phyloP scores from a whole-genome alignment of 257 asterid genomes.

The Cinchona pubescens region DNA sequence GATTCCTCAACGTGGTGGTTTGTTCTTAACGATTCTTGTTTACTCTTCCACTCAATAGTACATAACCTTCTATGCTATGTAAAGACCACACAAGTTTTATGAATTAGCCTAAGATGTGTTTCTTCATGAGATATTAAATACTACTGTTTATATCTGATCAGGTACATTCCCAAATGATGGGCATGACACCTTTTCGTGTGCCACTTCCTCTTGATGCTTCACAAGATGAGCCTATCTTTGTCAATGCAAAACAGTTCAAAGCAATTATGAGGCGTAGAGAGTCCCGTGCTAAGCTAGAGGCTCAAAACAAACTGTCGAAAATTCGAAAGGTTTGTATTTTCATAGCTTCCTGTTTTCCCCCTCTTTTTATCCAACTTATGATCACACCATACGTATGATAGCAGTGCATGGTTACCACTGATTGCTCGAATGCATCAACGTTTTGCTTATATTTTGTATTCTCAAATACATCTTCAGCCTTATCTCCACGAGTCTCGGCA shows the following conservation, averaged over 20 bases:
- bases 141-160: constrained; percentile 16
- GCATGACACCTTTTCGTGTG: constrained; percentile 19
- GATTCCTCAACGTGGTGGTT: constrained; percentile 5
- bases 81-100: not conserved
- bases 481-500: constrained; percentile 42
- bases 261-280: constrained; percentile 40
- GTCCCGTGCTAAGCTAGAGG: constrained; percentile 29
- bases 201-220: constrained; percentile 29
- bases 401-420: too few species aligned
- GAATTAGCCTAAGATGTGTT: not conserved
- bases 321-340: too few species aligned
- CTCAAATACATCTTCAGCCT: constrained; percentile 21
- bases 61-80: constrained; percentile 10
- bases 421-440: not conserved
- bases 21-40: not conserved
- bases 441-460: not conserved
- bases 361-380: too few species aligned
- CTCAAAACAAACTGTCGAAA: constrained; percentile 27
- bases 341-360: too few species aligned
- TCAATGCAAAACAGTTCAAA: constrained; percentile 35
- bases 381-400: too few species aligned
- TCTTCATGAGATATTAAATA: constrained; percentile 11
- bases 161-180: constrained; percentile 30
- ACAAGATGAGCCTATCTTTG: constrained; percentile 31
- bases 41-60: not conserved